These are phyloP conservation scores for Debaryomyces singareniensis DNA, from an alignment of 1,139 yeast genomes.

Conservation along the genomic window DNA sequence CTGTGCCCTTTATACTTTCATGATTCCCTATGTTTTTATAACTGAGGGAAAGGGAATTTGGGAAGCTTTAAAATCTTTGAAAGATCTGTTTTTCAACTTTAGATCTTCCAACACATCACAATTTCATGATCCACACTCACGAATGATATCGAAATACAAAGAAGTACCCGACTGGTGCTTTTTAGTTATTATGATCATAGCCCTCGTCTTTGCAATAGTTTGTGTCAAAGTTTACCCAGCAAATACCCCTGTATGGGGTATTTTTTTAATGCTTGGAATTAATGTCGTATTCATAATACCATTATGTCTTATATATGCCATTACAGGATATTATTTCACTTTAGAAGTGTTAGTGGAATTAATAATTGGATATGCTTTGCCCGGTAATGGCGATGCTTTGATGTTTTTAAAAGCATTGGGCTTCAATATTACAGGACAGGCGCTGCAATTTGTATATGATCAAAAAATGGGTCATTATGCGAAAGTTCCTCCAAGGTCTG, in stretches of 20 bases:
- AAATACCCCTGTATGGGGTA: conserved; percentile 48
- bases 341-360: conserved; percentile 56
- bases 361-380: conserved; percentile 56
- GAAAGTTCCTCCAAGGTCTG: conserved; percentile 51
- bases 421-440: conserved; percentile 54
- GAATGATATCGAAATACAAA: conserved; percentile 45
- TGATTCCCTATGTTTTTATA: conserved; percentile 35
- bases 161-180: conserved; percentile 64
- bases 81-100: conserved; percentile 20
- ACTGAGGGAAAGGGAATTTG: conserved; percentile 22
- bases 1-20: conserved; percentile 50
- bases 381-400: conserved; percentile 57
- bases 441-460: conserved; percentile 49
- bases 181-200: conserved; percentile 33
- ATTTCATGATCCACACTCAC: conserved; percentile 45
- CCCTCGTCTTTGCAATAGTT: conserved; percentile 42
- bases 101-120: conserved; percentile 20
- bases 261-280: conserved; percentile 48
- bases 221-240: conserved; percentile 40
- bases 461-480: conserved; percentile 59
- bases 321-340: conserved; percentile 48
- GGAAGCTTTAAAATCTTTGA: conserved; percentile 7
- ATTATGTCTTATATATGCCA: conserved; percentile 40
- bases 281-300: conserved; percentile 51
- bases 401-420: conserved; percentile 57